Evolutionary conservation across 257 asterid species (phyloP), one percentile per base, ranked within the genome.

Genomic region (Gardenia jasminoides): DNA sequence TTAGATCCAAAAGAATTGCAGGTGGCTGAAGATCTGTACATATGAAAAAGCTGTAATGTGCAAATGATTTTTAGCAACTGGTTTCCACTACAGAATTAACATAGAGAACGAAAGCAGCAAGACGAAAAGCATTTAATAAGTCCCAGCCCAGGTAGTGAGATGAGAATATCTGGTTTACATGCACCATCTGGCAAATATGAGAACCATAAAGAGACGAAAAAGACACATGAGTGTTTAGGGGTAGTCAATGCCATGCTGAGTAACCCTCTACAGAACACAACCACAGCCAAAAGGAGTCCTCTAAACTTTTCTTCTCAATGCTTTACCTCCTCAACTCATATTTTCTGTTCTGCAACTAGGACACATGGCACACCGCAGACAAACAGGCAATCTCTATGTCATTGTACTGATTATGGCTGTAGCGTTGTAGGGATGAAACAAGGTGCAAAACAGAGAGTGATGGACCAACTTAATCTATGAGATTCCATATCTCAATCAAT

Each of bases 131-230:
- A 65, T 47, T 31, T 26, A 30, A 46, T 1, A 47, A 64, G 69
- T 41, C 36, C 36, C 19, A 0, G 15, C 59, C 47, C 28, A 59
- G 59, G 59, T 19, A 62, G 28, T 75, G 52, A 43, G 19, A 30
- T 65, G 65, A 67, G 31, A 15, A 36, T n/a, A n/a, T 64, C 72
- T 44, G 48, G 43, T 59, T 20, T 31, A 47, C 65, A 31, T 28
- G 62, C 33, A 65, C 66, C 6, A 47, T 19, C 75, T 44, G 75
- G 50, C 26, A 36, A 36, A 39, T 15, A 67, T 24, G 59, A 46
- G 75, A 46, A 44, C 39, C 75, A 46, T 59, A 70, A 70, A 70
- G 41, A 70, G 33, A 2, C 59, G 31, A 70, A 48, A 46, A n/a
- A 7, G 39, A 46, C 2, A 70, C 59, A 22, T 9, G 20, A 62